Conservation (phyloP, 805 yeast genomes). For the Kluyveromyces wickerhamii region DNA sequence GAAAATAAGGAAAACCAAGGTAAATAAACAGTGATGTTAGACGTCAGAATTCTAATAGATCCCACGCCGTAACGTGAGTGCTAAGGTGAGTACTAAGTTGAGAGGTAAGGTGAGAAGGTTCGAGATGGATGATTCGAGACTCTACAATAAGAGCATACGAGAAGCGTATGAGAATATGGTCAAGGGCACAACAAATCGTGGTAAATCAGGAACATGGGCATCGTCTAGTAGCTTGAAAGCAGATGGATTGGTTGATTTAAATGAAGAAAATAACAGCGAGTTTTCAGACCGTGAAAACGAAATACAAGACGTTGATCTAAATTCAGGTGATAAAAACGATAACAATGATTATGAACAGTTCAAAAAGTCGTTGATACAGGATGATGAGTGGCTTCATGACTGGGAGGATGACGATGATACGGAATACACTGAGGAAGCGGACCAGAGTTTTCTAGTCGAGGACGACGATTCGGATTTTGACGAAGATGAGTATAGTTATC, state of each 20-base stretch:
- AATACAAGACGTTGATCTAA: slow-evolving; percentile 4
- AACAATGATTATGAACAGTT: slow-evolving; percentile 14
- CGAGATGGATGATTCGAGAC: slow-evolving; percentile 3
- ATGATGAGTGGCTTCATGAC: slow-evolving; percentile 13
- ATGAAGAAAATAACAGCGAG: slow-evolving; percentile 12
- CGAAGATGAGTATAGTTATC: too few species aligned
- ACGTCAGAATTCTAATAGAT: too few species aligned
- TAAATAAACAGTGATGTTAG: too few species aligned
- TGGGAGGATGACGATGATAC: slow-evolving; percentile 15
- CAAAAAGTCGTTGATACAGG: slow-evolving; percentile 13
- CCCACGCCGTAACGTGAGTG: too few species aligned
- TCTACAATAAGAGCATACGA: slow-evolving; percentile 5
- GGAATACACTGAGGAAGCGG: slow-evolving; percentile 19
- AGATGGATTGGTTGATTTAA: too few species aligned
- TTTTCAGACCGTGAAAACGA: slow-evolving; percentile 1
- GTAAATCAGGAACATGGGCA: too few species aligned
- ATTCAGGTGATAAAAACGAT: slow-evolving; percentile 8
- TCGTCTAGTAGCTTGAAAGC: too few species aligned
- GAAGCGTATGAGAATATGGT: slow-evolving; percentile 5
- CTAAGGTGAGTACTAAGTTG: neutral
- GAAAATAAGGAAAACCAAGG: too few species aligned
- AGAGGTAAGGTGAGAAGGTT: neutral
- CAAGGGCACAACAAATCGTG: neutral
- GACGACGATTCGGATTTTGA: too few species aligned
- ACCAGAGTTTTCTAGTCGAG: slow-evolving; percentile 16